These are phyloP conservation scores for Conticribra weissflogii DNA, from an alignment of 108 stramenopile species.

Conservation along the genomic window DNA sequence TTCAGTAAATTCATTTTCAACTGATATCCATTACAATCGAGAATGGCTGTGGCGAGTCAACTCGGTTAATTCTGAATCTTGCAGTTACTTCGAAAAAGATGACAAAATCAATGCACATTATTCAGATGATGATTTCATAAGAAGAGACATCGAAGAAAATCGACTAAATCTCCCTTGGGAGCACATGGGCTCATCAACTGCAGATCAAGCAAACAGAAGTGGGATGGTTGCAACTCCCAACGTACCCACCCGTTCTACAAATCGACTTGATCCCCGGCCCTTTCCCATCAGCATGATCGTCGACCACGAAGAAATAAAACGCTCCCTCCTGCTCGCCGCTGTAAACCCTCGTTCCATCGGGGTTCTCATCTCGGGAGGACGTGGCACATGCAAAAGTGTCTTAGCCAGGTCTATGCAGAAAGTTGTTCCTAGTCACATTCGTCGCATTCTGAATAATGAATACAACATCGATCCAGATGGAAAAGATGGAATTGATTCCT, in stretches of 20 bases:
- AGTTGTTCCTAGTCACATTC: constrained; percentile 64
- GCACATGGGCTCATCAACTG: no score
- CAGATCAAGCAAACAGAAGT: no score
- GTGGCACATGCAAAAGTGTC: constrained; percentile 74
- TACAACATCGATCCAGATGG: constrained; percentile 73
- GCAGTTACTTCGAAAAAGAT: no score
- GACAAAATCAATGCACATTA: not conserved
- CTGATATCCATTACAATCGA: no score
- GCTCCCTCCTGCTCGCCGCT: constrained; percentile 62
- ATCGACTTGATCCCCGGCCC: constrained; percentile 30
- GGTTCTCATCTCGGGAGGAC: constrained; percentile 66
- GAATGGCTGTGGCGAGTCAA: no score
- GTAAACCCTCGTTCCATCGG: constrained; percentile 70
- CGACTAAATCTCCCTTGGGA: not conserved
- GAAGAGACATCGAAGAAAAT: not conserved
- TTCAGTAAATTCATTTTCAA: no score
- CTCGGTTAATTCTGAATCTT: no score
- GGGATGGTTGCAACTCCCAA: no score
- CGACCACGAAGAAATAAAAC: constrained; percentile 71
- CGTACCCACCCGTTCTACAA: not conserved
- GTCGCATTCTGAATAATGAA: constrained; percentile 34
- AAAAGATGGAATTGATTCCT: constrained; percentile 50
- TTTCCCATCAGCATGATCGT: constrained; percentile 75
- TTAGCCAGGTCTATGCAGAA: constrained; percentile 62
- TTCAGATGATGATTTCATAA: not conserved